These are phyloP conservation scores for Corymbia citriodora DNA, from an alignment of 441 rosid species.

Conservation along the genomic window DNA sequence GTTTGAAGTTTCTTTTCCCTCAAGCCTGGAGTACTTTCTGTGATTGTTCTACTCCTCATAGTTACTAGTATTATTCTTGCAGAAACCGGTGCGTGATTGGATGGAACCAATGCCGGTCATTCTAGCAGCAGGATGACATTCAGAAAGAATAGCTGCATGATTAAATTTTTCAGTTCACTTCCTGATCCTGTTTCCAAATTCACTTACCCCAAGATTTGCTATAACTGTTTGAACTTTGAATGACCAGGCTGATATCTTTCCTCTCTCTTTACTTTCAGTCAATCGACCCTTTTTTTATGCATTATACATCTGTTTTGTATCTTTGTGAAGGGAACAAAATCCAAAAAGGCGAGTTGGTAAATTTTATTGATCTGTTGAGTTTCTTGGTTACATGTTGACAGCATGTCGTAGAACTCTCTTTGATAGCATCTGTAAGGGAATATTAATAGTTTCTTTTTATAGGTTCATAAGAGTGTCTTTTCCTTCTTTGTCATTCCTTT, in stretches of 20 bases:
- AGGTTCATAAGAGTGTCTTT: neutral
- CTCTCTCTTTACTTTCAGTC: neutral
- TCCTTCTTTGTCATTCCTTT: neutral
- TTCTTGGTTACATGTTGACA: neutral
- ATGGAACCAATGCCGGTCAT: neutral
- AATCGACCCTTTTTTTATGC: neutral
- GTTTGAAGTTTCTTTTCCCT: neutral
- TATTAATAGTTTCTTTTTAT: neutral
- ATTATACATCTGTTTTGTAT: neutral
- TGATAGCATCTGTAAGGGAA: neutral
- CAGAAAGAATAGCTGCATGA: neutral
- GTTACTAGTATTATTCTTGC: neutral
- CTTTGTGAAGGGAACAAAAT: neutral
- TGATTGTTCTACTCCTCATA: neutral
- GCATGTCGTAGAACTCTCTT: neutral
- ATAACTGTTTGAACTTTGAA: neutral
- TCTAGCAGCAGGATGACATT: neutral
- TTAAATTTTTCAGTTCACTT: neutral
- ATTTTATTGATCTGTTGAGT: neutral
- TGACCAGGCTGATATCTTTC: neutral
- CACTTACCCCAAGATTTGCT: neutral
- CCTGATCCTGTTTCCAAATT: neutral
- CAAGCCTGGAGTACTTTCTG: neutral
- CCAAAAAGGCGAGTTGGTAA: neutral
- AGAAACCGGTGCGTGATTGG: neutral